Base-by-base conservation (phyloP, 495 filamentous ascomycete species). In the Xylaria scruposa region DNA sequence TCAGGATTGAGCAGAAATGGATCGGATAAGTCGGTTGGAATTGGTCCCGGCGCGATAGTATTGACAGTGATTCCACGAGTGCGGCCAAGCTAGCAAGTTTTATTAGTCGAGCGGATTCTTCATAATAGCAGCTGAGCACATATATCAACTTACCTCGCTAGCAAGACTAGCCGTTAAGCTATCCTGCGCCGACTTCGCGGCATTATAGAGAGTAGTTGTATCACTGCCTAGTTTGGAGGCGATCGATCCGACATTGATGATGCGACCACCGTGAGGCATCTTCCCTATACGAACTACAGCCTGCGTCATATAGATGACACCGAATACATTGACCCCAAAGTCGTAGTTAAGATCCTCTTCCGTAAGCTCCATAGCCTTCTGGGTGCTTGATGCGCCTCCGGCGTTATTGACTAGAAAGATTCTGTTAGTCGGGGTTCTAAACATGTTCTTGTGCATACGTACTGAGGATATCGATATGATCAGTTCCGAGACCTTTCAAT, bases 161-260 rank as follows among this genome's bases (percentile, higher is more conserved):
- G 80, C 75, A 65, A 77, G 66, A 26, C 71, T 49, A 15, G 61
- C 67, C 0, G 79, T 81, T 29, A 83, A 58, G 15, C 69, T 73
- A 33, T 82, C 79, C 62, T 76, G 70, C 0, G 81, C 81, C 9
- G 76, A 77, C 65, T 82, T 83, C 61, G 75, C 60, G 4, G 81
- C 79, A 17, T 62, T 71, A 51, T 82, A 83, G 0, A 81, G 19
- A 17, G 69, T 21, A 15, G 73, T 15, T 1, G 36, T 62, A 0
- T 61, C 0, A 21, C 59, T 71, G 10, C 71, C 66, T 26, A 74
- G 54, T 64, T 75, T 77, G 8, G 86, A 83, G 7, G 78, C 80
- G 19, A 84, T 78, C 19, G 80, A 82, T 13, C 83, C 81, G n/a
- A 85, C 78, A 62, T 85, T 83, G 70, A 86, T 80, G 44, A 85